Percentiles rank a stretch among this genome's conserved stretches.
Evolutionary conservation across 495 filamentous ascomycete genomes (phyloP).

Genomic region (Penicillium maclennaniae): DNA sequence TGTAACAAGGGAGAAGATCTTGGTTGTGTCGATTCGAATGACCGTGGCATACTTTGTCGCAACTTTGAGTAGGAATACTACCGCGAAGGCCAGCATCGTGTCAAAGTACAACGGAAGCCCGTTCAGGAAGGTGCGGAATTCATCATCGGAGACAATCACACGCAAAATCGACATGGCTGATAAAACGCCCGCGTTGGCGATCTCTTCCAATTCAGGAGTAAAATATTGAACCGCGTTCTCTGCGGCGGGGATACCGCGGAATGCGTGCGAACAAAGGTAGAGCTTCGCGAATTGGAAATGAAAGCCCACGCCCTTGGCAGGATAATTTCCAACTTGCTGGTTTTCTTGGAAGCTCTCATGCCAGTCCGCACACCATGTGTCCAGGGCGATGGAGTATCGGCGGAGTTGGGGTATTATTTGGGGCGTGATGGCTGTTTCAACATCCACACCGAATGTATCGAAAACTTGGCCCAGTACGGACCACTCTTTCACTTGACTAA

Average conservation of each 20-base stretch:
- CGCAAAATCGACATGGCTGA: conserved; percentile 30
- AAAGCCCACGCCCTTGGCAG: conserved; percentile 28
- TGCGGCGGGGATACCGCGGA: conserved; percentile 21
- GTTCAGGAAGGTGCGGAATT: conserved; percentile 30
- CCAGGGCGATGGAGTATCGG: conserved; percentile 24
- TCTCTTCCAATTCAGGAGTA: conserved; percentile 27
- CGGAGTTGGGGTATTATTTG: conserved; percentile 24
- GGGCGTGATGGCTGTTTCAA: conserved; percentile 26
- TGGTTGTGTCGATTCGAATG: conserved; percentile 25
- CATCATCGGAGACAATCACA: conserved; percentile 25
- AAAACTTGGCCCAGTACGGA: conserved; percentile 28
- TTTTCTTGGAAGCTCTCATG: conserved; percentile 24
- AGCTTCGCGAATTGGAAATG: conserved; percentile 34
- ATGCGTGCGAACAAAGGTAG: conserved; percentile 35
- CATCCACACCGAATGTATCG: conserved; percentile 38
- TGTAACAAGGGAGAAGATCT: conserved; percentile 25
- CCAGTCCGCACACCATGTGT: conserved; percentile 34
- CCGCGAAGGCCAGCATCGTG: conserved; percentile 37
- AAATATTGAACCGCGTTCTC: conserved; percentile 8
- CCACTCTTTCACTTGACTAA: conserved; percentile 38
- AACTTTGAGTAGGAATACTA: conserved; percentile 34
- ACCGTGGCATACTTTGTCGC: conserved; percentile 23
- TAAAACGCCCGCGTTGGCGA: conserved; percentile 28
- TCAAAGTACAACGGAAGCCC: conserved; percentile 33
- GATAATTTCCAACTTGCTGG: conserved; percentile 28